phyloP scores from a whole-genome alignment of 495 filamentous ascomycete genomes.

The Astrocystis sublimbata region DNA sequence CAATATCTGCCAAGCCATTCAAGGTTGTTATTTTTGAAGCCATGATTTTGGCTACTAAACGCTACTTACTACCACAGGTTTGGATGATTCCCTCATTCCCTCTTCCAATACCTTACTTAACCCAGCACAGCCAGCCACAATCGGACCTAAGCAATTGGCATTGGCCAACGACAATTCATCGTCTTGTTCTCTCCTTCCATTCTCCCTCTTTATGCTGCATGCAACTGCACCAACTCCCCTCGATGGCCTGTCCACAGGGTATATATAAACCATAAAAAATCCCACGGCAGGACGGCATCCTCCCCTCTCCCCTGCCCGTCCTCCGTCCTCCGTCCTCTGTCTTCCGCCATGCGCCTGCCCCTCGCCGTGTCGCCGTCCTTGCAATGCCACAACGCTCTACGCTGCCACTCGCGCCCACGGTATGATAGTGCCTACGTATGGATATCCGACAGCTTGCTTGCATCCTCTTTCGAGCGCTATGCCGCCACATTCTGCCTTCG shows the following conservation, averaged over 20 bases:
- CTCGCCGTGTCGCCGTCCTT: constrained; percentile 40
- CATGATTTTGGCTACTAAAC: too few species aligned
- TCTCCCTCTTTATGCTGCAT: too few species aligned
- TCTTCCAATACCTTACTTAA: too few species aligned
- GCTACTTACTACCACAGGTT: too few species aligned
- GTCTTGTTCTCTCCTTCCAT: background rate
- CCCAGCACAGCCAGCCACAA: too few species aligned
- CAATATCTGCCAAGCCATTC: too few species aligned
- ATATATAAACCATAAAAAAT: too few species aligned
- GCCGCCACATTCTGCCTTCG: constrained; percentile 30
- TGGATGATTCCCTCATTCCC: too few species aligned
- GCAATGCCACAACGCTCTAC: constrained; percentile 44
- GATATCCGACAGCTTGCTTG: constrained; percentile 46
- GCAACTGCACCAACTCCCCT: background rate
- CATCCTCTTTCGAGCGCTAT: constrained; percentile 43
- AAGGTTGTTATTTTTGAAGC: too few species aligned
- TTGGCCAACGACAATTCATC: background rate
- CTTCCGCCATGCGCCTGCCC: constrained; percentile 1
- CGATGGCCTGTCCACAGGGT: constrained; percentile 12
- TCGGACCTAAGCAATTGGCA: background rate
- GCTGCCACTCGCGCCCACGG: constrained; percentile 33
- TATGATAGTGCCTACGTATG: constrained; percentile 44
- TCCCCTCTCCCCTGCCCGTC: too few species aligned
- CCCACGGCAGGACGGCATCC: too few species aligned
- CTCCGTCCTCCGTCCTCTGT: too few species aligned